phyloP scores from a whole-genome alignment of 495 filamentous ascomycete species.

The Corynascus novoguineensis region DNA sequence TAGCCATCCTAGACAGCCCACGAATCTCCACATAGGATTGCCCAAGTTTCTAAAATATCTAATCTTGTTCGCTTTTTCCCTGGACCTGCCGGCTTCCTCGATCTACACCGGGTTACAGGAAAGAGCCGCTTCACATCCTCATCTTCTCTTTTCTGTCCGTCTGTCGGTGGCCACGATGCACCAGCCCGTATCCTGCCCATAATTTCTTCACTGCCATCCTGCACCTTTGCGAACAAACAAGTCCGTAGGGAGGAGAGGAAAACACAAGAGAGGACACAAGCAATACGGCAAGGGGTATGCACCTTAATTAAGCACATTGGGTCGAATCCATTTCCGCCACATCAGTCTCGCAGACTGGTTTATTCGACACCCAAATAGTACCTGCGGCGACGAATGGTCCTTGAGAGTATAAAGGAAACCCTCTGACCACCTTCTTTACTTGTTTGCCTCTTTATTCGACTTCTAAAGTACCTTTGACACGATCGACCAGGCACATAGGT shows the following conservation, averaged over 20 bases:
- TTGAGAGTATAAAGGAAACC: conserved; percentile 17
- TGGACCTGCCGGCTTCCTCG: neutral
- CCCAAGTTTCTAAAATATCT: conserved; percentile 2
- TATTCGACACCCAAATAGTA: conserved; percentile 11
- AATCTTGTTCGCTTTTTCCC: neutral
- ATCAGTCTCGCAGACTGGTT: conserved; percentile 24
- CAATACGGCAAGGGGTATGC: conserved; percentile 8
- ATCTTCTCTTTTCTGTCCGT: conserved; percentile 4
- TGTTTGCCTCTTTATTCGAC: conserved; percentile 1
- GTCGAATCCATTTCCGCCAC: conserved; percentile 43
- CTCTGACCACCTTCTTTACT: conserved; percentile 1
- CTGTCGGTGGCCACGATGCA: conserved; percentile 36
- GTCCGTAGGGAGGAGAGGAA: conserved; percentile 7
- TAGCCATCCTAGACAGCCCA: neutral
- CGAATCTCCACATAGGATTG: conserved; percentile 6
- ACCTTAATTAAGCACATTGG: conserved; percentile 20
- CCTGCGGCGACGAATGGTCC: conserved; percentile 6
- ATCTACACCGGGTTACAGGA: neutral
- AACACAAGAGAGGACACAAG: conserved; percentile 14
- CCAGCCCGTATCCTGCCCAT: conserved; percentile 37
- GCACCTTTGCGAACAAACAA: conserved; percentile 43
- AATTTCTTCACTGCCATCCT: conserved; percentile 36
- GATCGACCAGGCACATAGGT: neutral
- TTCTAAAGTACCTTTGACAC: neutral
- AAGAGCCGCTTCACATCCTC: conserved; percentile 1